Conservation (phyloP, 2,329 filamentous ascomycete genomes). For the Paramyrothecium sp. region DNA sequence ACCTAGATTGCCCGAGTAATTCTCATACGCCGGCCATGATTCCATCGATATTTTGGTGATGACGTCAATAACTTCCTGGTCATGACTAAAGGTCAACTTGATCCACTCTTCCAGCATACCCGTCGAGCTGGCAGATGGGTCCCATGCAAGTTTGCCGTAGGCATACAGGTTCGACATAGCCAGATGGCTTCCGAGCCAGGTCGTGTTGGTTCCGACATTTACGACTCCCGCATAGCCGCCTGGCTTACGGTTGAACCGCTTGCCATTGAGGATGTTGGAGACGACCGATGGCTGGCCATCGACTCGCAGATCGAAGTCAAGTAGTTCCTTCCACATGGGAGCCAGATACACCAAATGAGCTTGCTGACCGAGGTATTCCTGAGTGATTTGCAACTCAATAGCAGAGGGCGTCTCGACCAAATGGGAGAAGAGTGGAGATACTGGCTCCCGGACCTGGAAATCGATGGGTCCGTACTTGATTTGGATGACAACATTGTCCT, state of each 20-base stretch:
- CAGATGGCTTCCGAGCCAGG: slow-evolving; percentile 68
- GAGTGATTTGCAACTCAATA: slow-evolving; percentile 65
- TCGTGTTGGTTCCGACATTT: slow-evolving; percentile 64
- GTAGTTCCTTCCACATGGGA: slow-evolving; percentile 66
- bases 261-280: slow-evolving; percentile 59
- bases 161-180: slow-evolving; percentile 72
- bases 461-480: slow-evolving; percentile 76
- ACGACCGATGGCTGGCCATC: slow-evolving; percentile 55
- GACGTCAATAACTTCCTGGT: slow-evolving; percentile 53
- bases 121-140: slow-evolving; percentile 43
- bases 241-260: slow-evolving; percentile 54
- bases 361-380: slow-evolving; percentile 72
- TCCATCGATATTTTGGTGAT: slow-evolving; percentile 64
- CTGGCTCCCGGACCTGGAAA: slow-evolving; percentile 69
- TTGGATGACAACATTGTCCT: slow-evolving; percentile 69
- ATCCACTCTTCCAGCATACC: slow-evolving; percentile 63
- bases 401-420: slow-evolving; percentile 43
- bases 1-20: slow-evolving; percentile 69
- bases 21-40: slow-evolving; percentile 71
- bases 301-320: slow-evolving; percentile 66
- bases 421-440: slow-evolving; percentile 61
- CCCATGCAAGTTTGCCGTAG: slow-evolving; percentile 66
- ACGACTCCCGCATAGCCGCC: slow-evolving; percentile 66
- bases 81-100: slow-evolving; percentile 61
- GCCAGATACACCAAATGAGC: slow-evolving; percentile 66